These are phyloP conservation scores for Scheffersomyces amazonensis DNA, from an alignment of 805 yeast species.

Conservation along the genomic window DNA sequence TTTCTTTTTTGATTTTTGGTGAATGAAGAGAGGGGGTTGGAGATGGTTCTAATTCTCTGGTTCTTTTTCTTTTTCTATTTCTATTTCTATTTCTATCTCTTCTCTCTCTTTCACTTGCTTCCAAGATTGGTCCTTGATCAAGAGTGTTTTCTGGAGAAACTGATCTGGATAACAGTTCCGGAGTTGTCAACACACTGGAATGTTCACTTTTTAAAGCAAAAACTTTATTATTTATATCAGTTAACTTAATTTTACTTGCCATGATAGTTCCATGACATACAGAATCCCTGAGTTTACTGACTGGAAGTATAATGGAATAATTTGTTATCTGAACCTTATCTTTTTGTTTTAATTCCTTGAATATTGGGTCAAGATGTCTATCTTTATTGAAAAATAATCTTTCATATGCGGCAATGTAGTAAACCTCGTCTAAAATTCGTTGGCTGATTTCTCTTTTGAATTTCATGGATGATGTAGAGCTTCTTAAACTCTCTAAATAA, in stretches of 20 bases:
- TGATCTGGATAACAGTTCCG: too few relatives aligned
- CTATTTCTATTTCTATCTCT: neutral
- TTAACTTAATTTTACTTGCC: constrained; percentile 10
- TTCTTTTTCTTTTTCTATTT: neutral
- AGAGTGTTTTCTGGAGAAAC: neutral
- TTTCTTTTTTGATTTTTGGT: too few relatives aligned
- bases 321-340: constrained; percentile 3
- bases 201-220: constrained; percentile 1
- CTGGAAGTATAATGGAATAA: constrained; percentile 7
- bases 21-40: too few relatives aligned
- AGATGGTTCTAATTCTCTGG: neutral
- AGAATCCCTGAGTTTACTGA: constrained; percentile 10
- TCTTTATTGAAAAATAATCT: constrained; percentile 15
- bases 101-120: neutral
- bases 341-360: constrained; percentile 2
- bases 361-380: constrained; percentile 1
- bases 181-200: neutral
- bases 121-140: neutral
- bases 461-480: constrained; percentile 7
- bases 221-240: constrained; percentile 6
- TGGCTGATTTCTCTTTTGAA: constrained; percentile 8
- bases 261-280: constrained; percentile 9
- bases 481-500: constrained; percentile 9
- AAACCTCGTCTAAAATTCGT: constrained; percentile 21
- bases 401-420: constrained; percentile 23